Evolutionary conservation across 164 flowering plant genomes (phyloP), one percentile per base, ranked within the genome.

Genomic region (Cinnamomum chago): DNA sequence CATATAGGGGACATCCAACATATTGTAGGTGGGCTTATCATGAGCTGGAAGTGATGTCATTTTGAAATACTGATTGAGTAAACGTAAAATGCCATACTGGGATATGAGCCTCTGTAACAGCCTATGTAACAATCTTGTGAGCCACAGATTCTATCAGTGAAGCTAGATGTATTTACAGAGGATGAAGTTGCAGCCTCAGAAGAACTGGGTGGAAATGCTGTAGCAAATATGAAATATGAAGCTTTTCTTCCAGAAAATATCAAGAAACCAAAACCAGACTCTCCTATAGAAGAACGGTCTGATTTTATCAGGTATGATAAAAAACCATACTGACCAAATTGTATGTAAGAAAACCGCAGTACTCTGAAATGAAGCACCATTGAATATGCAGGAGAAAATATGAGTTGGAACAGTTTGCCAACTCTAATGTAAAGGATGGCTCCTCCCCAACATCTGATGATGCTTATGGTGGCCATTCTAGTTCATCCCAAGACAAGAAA

Each of bases 111-210:
- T 67, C 17, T 25, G 15, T 67, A 28, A 30, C 69, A 33, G 35
- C 28, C 23, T 67, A 33, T 25, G 15, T 67, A 28, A 30, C 69
- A 20, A 28, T 67, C 50, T 67, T 64, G 22, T 73, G 10, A 82
- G 58, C 30, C 50, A 68, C 85, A 95, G 99, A 94, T 95, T 71
- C 81, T 92, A 22, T 95, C 99, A 18, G 87, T 88, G 81, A 93
- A 92, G 81, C 83, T 95, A 72, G 99, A 95, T 81, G 95, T 92
- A 30, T 95, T 98, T 98, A 85, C 94, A 71, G 88, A 92, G 72
- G 95, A 92, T 69, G 88, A 93, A 83, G 98, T 95, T 76, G 90
- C 90, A 75, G 20, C 77, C 23, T 79, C 93, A 74, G 79, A 69
- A 50, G 87, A 81, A 2, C 28, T 86, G 85, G 99, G 99, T 25